Percentiles rank a stretch among this genome's conserved stretches.
These are phyloP conservation scores for Pyrrhoderma noxium DNA, from an alignment of 1,284 basidiomycete species.

Conservation along the genomic window DNA sequence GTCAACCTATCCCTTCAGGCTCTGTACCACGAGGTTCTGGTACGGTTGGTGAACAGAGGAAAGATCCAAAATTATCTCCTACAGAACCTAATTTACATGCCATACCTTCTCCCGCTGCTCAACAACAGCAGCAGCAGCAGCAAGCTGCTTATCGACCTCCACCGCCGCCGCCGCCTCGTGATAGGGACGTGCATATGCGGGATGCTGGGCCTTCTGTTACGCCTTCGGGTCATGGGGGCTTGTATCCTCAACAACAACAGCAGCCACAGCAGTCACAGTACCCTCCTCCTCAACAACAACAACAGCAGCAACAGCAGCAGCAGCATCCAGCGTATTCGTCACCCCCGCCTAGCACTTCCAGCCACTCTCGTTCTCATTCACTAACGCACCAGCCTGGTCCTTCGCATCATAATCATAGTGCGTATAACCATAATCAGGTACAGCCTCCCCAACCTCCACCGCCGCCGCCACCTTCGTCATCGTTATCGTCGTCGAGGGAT, in stretches of 20 bases:
- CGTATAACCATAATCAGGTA: too few relatives aligned
- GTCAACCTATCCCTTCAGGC: too few relatives aligned
- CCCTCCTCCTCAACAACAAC: neutral
- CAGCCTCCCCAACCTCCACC: too few relatives aligned
- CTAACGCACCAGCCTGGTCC: too few relatives aligned
- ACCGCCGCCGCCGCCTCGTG: neutral
- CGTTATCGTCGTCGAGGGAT: too few relatives aligned
- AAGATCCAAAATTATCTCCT: too few relatives aligned
- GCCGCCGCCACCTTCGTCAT: too few relatives aligned
- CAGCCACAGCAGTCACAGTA: neutral
- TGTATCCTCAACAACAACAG: neutral
- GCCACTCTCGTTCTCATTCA: too few relatives aligned
- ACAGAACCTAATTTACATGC: too few relatives aligned
- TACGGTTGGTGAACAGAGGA: neutral
- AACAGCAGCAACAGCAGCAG: neutral
- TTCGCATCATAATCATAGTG: too few relatives aligned
- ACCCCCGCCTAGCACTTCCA: too few relatives aligned
- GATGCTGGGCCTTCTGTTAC: neutral
- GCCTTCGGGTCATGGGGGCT: neutral
- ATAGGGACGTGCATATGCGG: neutral
- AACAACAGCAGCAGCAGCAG: neutral
- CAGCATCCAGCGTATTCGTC: neutral
- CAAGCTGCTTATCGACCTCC: neutral
- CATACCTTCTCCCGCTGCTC: neutral
- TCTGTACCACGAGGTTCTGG: neutral